Evolutionary conservation across 1,284 basidiomycete genomes (phyloP), one percentile per base, ranked within the genome.

Genomic region (Phaffia rhodozyma): DNA sequence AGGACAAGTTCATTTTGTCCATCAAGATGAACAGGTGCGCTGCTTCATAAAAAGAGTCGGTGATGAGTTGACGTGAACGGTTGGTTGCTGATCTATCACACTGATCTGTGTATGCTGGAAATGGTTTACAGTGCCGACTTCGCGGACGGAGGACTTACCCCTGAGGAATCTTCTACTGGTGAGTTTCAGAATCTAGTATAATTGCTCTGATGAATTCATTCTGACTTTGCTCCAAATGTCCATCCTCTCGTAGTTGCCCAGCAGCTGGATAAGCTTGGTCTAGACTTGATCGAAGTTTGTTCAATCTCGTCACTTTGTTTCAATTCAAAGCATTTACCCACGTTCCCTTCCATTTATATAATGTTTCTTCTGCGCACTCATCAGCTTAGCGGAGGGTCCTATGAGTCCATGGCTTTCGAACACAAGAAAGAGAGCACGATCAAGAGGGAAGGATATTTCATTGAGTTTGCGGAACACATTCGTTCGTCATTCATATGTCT

Each of bases 271-370:
- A 72, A 69, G 13, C 72, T 71, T 1, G 73, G 74, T 0, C 73
- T 82, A 4, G 80, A 83, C 70, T 72, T 83, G 68, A 79, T 83
- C 51, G 82, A 82, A 67, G 67, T 81, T 58, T 73, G 71, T 43
- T 16, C 38, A 11, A 7, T 7, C 2, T 43, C 13, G 13, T 43
- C 16, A 43, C 55, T 56, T 11, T 9, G 18, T 56, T 6, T 30
- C 18, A 2, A 16, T 21, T 18, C 9, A 7, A 11, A 53, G 2
- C 51, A 25, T n/a, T n/a, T 6, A 5, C 21, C 23, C n/a, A 29
- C 30, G 3, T 23, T 13, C 32, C 55, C 11, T 16, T 43, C 38
- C 13, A 4, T 48, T 27, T 55, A 6, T 9, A 56, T 18, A 43
- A 69, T 63, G 68, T 1, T 71, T 70, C 47, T 55, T 70, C 21